Conservation (phyloP, 805 yeast genomes). For the Saturnispora halmiae region DNA sequence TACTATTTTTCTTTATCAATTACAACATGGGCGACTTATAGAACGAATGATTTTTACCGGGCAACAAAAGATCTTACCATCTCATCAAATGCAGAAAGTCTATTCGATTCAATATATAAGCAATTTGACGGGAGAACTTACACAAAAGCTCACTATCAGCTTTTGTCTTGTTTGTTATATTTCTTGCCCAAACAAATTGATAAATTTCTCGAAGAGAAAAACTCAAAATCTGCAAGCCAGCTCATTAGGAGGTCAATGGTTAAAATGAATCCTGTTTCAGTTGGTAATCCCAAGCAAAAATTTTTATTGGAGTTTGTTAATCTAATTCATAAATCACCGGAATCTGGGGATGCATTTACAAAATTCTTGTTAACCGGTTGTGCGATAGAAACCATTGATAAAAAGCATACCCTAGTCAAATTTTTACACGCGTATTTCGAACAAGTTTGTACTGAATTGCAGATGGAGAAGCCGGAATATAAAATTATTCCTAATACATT, state of each 20-base stretch:
- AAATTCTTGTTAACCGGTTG: slow-evolving; percentile 29
- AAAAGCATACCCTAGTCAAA: slow-evolving; percentile 23
- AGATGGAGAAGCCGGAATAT: slow-evolving; percentile 23
- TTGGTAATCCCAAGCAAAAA: slow-evolving; percentile 19
- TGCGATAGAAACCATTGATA: slow-evolving; percentile 21
- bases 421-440: slow-evolving; percentile 22
- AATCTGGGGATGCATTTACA: slow-evolving; percentile 26
- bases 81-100: slow-evolving; percentile 23
- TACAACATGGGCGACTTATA: slow-evolving; percentile 41
- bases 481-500: neutral
- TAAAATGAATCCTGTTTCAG: slow-evolving; percentile 14
- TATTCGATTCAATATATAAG: slow-evolving; percentile 31
- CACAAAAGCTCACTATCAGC: slow-evolving; percentile 24
- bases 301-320: slow-evolving; percentile 21
- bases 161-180: slow-evolving; percentile 29
- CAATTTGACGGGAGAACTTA: slow-evolving; percentile 25
- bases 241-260: slow-evolving; percentile 19
- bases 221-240: slow-evolving; percentile 17
- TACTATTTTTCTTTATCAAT: slow-evolving; percentile 39
- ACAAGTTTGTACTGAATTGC: slow-evolving; percentile 22
- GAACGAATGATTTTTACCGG: slow-evolving; percentile 37
- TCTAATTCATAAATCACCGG: slow-evolving; percentile 19
- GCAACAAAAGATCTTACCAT: slow-evolving; percentile 14
- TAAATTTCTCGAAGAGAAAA: slow-evolving; percentile 20
- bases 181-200: slow-evolving; percentile 28